phyloP scores from a whole-genome alignment of 2,329 filamentous ascomycete species.

The Trichothecium sympodiale region DNA sequence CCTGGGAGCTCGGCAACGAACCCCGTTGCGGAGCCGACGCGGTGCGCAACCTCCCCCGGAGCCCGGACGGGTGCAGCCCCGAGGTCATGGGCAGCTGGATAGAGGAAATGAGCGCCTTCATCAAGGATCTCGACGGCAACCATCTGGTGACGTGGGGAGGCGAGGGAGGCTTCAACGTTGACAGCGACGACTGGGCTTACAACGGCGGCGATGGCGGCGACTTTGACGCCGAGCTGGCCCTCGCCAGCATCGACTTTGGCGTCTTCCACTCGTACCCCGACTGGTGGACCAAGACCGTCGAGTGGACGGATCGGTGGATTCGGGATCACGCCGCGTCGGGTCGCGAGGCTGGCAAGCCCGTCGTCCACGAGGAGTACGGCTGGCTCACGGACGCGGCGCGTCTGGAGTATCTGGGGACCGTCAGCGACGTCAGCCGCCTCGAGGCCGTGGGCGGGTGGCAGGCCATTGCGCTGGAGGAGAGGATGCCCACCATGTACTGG shows the following conservation, averaged over 20 bases:
- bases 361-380: constrained; percentile 44
- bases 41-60: constrained; percentile 31
- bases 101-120: constrained; percentile 40
- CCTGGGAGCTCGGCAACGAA: constrained; percentile 60
- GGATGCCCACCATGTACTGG: constrained; percentile 41
- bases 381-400: constrained; percentile 40
- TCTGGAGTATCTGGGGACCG: constrained; percentile 30
- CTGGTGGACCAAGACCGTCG: constrained; percentile 40
- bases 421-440: constrained; percentile 28
- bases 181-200: constrained; percentile 31
- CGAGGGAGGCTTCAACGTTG: constrained; percentile 45
- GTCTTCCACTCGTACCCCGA: constrained; percentile 46
- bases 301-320: constrained; percentile 44
- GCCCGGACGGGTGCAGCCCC: constrained; percentile 24
- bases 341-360: constrained; percentile 33
- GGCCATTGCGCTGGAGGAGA: constrained; percentile 31
- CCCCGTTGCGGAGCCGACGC: constrained; percentile 36
- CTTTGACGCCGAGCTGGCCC: constrained; percentile 36
- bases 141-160: constrained; percentile 45
- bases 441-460: constrained; percentile 39
- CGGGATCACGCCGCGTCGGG: constrained; percentile 36
- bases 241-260: constrained; percentile 41
- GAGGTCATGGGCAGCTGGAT: constrained; percentile 35
- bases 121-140: constrained; percentile 38
- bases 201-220: constrained; percentile 39